Percentiles rank a stretch among this genome's conserved stretches.
Conservation (phyloP, 257 asterid species). For the Cynanchum wilfordii region DNA sequence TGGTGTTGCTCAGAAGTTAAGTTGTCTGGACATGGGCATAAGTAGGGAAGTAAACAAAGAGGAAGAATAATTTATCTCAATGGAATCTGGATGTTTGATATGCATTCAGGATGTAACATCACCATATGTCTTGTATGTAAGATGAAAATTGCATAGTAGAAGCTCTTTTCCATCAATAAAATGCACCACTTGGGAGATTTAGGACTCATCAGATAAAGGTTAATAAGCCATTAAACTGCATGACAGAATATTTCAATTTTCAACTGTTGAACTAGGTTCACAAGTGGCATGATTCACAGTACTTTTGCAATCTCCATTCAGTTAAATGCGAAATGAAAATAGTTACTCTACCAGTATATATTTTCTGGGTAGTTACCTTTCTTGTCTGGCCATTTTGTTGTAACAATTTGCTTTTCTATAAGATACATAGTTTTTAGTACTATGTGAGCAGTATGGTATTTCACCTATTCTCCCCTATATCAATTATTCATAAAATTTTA, state of each 20-base stretch:
- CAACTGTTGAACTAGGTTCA: not conserved
- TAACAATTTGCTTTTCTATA: not conserved
- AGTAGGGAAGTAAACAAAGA: not conserved
- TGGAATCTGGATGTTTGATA: not conserved
- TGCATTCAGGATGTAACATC: not conserved
- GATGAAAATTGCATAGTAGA: not conserved
- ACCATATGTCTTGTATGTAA: not conserved
- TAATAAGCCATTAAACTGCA: not conserved
- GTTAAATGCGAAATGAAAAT: not conserved
- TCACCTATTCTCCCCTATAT: not conserved
- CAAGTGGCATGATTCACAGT: not conserved
- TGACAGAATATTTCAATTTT: not conserved
- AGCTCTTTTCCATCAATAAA: not conserved
- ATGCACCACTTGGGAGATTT: not conserved
- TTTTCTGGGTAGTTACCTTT: not conserved
- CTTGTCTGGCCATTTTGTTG: not conserved
- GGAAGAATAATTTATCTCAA: not conserved
- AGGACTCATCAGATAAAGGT: not conserved
- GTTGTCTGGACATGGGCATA: not conserved
- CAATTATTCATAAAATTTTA: not conserved
- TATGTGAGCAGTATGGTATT: not conserved
- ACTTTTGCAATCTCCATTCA: not conserved
- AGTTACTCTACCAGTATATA: not conserved
- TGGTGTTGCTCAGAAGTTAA: not conserved
- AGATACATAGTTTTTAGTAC: not conserved